phyloP scores from a whole-genome alignment of 208 protist species.

The Trypanosoma rangeli region DNA sequence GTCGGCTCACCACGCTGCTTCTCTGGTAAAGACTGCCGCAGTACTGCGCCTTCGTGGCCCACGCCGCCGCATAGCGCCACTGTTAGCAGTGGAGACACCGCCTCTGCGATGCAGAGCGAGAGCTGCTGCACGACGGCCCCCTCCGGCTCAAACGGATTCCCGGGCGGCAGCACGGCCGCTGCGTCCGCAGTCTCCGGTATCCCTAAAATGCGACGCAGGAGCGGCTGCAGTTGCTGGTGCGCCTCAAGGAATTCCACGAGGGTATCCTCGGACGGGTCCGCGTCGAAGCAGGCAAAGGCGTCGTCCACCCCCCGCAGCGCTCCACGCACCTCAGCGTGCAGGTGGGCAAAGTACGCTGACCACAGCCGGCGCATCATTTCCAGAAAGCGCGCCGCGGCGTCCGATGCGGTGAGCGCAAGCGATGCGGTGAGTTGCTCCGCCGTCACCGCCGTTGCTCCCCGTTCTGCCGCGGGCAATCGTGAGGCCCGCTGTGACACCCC shows the following conservation, averaged over 20 bases:
- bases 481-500: neutral
- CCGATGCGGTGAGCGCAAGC: slow-evolving; percentile 6
- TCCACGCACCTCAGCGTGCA: slow-evolving; percentile 2
- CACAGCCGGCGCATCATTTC: slow-evolving; percentile 23
- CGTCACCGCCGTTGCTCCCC: neutral
- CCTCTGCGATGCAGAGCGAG: slow-evolving; percentile 24
- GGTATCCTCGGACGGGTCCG: slow-evolving; percentile 11
- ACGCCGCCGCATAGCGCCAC: neutral
- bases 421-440: slow-evolving; percentile 1
- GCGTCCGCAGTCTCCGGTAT: neutral
- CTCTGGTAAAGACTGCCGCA: no score
- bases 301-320: slow-evolving; percentile 13
- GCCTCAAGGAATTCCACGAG: slow-evolving; percentile 19
- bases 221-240: slow-evolving; percentile 2
- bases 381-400: slow-evolving; percentile 17
- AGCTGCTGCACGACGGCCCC: slow-evolving; percentile 14
- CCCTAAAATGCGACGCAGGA: neutral
- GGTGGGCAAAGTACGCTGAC: slow-evolving; percentile 16
- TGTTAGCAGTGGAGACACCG: slow-evolving; percentile 14
- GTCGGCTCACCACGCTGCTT: no score
- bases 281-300: slow-evolving; percentile 13
- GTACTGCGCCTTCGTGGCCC: no score
- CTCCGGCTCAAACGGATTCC: slow-evolving; percentile 21
- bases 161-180: slow-evolving; percentile 7
- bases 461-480: neutral